phyloP scores from a whole-genome alignment of 2,329 filamentous ascomycete genomes.

The Ophiostoma populinum region DNA sequence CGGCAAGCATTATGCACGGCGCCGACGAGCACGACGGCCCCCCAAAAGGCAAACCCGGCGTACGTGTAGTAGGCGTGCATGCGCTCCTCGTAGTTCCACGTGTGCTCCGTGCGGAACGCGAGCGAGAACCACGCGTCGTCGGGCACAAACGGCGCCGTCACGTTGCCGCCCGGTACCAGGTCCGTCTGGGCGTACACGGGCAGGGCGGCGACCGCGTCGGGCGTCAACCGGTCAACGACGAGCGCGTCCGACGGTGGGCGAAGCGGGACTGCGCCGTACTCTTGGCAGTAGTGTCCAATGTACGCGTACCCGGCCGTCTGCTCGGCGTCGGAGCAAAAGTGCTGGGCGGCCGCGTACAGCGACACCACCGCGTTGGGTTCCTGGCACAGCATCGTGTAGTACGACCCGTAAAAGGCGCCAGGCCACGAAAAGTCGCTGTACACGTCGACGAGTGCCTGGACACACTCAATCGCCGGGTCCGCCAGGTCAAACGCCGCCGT shows the following conservation, averaged over 20 bases:
- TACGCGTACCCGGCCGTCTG: background rate
- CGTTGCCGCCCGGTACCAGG: background rate
- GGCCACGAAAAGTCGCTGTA: constrained; percentile 2
- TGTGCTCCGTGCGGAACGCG: background rate
- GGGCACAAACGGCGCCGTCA: constrained; percentile 6
- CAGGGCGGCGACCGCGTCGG: constrained; percentile 7
- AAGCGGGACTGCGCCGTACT: constrained; percentile 1
- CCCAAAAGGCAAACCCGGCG: constrained; percentile 10
- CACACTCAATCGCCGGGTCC: constrained; percentile 3
- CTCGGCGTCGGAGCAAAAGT: constrained; percentile 6
- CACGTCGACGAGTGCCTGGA: background rate
- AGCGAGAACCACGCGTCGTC: constrained; percentile 2
- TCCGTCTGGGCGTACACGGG: background rate
- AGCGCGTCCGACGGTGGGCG: background rate
- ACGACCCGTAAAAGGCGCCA: constrained; percentile 1
- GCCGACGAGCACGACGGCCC: constrained; percentile 8
- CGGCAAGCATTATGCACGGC: constrained; percentile 8
- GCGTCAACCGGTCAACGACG: constrained; percentile 10
- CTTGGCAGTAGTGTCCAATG: background rate
- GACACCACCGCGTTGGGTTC: constrained; percentile 6
- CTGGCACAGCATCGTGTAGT: constrained; percentile 6
- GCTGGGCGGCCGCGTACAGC: constrained; percentile 5
- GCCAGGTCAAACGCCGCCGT: background rate
- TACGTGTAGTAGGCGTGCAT: constrained; percentile 6
- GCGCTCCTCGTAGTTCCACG: background rate